phyloP scores from a whole-genome alignment of 768 basidiomycete genomes.

The Leccinum variicolor region DNA sequence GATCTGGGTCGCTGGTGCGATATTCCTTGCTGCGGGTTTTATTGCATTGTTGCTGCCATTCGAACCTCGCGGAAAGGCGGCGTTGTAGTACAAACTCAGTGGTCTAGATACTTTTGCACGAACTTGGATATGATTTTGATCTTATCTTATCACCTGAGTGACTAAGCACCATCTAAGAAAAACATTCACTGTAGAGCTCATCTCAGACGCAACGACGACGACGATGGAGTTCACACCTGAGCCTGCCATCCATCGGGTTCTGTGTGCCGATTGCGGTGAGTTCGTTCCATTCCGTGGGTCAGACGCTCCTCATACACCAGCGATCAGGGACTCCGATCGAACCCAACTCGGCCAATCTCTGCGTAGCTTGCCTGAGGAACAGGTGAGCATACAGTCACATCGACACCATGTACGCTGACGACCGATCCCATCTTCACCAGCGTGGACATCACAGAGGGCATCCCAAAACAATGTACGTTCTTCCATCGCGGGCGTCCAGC shows the following conservation, averaged over 20 bases:
- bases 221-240: conserved; percentile 77
- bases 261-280: conserved; percentile 87
- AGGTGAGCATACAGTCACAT: conserved; percentile 47
- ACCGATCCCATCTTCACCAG: conserved; percentile 33
- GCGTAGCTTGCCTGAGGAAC: conserved; percentile 85
- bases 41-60: conserved; percentile 51
- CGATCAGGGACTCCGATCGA: conserved; percentile 74
- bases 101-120: not conserved
- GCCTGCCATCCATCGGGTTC: conserved; percentile 75
- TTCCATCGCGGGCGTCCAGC: not conserved
- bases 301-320: conserved; percentile 1
- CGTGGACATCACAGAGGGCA: conserved; percentile 97
- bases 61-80: conserved; percentile 55
- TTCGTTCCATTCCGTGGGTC: not conserved
- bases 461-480: conserved; percentile 84
- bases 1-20: conserved; percentile 50
- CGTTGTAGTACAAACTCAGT: conserved; percentile 37
- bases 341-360: conserved; percentile 90
- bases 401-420: not conserved
- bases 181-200: not conserved
- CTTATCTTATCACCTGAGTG: conserved; percentile 19
- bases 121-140: not conserved
- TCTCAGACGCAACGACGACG: not conserved
- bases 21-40: conserved; percentile 49
- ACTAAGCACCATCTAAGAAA: conserved; percentile 13